phyloP scores from a whole-genome alignment of 352 stramenopile species.

The Chrysophaeum taylorii region DNA sequence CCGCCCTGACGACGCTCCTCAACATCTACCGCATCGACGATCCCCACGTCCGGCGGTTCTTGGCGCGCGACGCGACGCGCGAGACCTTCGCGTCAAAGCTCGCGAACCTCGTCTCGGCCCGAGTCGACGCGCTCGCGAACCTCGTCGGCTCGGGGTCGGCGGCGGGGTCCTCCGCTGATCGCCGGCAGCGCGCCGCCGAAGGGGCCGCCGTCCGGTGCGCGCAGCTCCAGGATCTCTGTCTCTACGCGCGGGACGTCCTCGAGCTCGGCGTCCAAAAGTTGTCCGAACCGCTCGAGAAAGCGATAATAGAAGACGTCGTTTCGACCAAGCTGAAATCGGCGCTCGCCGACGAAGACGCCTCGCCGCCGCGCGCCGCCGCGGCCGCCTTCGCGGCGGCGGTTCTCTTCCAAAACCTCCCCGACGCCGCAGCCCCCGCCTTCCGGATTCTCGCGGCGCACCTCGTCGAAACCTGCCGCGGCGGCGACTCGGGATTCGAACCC shows the following conservation, averaged over 20 bases:
- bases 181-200: background rate
- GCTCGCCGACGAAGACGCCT: background rate
- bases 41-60: background rate
- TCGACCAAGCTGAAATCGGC: background rate
- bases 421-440: background rate
- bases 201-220: background rate
- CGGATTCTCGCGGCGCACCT: too few species aligned
- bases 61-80: background rate
- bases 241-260: constrained; percentile 7
- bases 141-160: background rate
- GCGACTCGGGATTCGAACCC: too few species aligned
- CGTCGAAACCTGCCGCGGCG: too few species aligned
- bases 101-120: background rate
- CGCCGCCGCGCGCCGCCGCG: background rate
- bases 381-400: background rate
- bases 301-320: background rate
- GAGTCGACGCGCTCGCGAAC: background rate
- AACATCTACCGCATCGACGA: constrained; percentile 1
- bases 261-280: background rate
- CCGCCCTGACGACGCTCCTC: background rate
- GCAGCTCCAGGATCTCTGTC: background rate
- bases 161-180: too few species aligned
- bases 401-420: background rate
- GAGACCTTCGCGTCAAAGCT: background rate
- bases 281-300: background rate